phyloP scores from a whole-genome alignment of 331 rosid species.

The Acacia pycnantha region DNA sequence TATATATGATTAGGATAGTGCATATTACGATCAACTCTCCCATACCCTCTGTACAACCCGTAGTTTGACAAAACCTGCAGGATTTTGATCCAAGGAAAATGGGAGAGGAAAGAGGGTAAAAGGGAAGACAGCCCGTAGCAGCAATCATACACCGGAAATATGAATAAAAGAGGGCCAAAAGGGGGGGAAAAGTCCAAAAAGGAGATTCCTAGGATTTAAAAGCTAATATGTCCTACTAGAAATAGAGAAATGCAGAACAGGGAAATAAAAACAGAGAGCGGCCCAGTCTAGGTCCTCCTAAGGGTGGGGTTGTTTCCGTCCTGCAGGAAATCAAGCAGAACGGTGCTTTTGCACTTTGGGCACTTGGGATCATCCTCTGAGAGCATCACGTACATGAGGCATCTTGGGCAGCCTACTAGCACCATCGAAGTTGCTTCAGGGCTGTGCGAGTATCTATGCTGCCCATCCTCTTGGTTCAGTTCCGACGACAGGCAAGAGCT shows the following conservation, averaged over 20 bases:
- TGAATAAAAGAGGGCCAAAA: not conserved
- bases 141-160: conserved; percentile 29
- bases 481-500: conserved; percentile 93
- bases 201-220: conserved; percentile 34
- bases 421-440: conserved; percentile 91
- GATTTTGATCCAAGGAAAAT: conserved; percentile 4
- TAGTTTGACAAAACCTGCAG: conserved; percentile 21
- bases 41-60: conserved; percentile 19
- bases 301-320: conserved; percentile 39
- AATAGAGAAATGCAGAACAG: conserved; percentile 25
- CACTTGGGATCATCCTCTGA: conserved; percentile 89
- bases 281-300: conserved; percentile 38
- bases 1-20: conserved; percentile 37
- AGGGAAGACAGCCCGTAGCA: conserved; percentile 60
- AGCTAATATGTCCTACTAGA: conserved; percentile 28
- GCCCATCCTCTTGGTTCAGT: conserved; percentile 46
- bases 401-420: conserved; percentile 89
- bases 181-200: too few species aligned
- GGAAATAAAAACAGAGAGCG: not conserved
- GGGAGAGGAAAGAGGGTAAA: conserved; percentile 26
- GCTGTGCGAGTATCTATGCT: conserved; percentile 53
- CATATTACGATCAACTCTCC: conserved; percentile 49
- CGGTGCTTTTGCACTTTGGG: conserved; percentile 96
- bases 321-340: conserved; percentile 82
- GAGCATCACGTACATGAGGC: conserved; percentile 97